These are phyloP conservation scores for Epicoccum sorghinum DNA, from an alignment of 2,329 filamentous ascomycete genomes.

Conservation along the genomic window DNA sequence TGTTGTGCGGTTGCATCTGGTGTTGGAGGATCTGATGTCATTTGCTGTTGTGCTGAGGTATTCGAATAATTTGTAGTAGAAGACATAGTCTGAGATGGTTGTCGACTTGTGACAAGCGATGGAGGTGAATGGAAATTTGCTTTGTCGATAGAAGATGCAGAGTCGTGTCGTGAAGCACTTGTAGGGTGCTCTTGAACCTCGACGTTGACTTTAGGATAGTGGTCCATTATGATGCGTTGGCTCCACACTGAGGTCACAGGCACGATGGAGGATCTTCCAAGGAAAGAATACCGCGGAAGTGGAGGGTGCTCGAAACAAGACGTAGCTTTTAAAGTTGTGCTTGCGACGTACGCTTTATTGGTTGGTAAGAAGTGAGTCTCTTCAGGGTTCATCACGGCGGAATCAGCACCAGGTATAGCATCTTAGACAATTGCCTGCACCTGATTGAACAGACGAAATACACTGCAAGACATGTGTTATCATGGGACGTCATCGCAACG, in stretches of 20 bases:
- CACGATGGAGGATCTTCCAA: neutral
- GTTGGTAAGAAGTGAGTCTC: neutral
- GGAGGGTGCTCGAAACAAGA: neutral
- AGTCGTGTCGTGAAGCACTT: conserved; percentile 26
- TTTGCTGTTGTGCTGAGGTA: conserved; percentile 1
- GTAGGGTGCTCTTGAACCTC: conserved; percentile 25
- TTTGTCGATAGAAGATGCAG: conserved; percentile 21
- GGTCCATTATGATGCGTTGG: conserved; percentile 26
- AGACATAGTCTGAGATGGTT: conserved; percentile 11
- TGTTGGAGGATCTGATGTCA: conserved; percentile 11
- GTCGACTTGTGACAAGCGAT: conserved; percentile 13
- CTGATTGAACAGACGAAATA: conserved; percentile 5
- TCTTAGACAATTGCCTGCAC: conserved; percentile 3
- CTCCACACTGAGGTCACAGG: conserved; percentile 15
- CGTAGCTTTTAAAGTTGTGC: neutral
- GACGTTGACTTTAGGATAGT: conserved; percentile 31
- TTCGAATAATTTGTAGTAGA: neutral
- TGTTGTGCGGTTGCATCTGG: conserved; percentile 3
- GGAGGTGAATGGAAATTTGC: conserved; percentile 9
- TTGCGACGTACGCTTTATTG: conserved; percentile 4
- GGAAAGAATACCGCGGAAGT: conserved; percentile 7
- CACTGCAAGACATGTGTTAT: conserved; percentile 13
- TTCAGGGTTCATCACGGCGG: neutral
- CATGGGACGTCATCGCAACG: conserved; percentile 13
- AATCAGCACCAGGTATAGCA: neutral